Percentiles rank a stretch among this genome's conserved stretches.
Conservation (phyloP, 2,329 filamentous ascomycete species). For the Alternaria angustiovoidea region DNA sequence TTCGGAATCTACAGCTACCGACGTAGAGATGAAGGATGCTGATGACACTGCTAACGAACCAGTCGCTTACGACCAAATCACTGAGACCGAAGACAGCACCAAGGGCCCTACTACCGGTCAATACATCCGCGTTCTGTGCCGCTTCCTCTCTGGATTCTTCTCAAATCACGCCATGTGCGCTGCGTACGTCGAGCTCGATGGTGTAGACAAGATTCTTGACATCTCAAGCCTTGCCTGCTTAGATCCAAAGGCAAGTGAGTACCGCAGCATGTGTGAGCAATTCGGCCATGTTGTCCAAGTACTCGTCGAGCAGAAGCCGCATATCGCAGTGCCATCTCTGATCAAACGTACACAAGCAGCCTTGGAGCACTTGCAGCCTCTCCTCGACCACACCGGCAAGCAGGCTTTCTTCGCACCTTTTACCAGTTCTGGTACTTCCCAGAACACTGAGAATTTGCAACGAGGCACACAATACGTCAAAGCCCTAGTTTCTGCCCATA, state of each 20-base stretch:
- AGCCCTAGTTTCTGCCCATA: constrained; percentile 78
- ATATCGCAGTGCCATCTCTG: constrained; percentile 82
- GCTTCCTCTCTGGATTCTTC: constrained; percentile 81
- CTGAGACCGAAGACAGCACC: constrained; percentile 60
- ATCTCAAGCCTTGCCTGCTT: constrained; percentile 84
- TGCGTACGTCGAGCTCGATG: constrained; percentile 79
- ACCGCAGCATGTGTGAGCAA: constrained; percentile 67
- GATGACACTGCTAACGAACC: constrained; percentile 24
- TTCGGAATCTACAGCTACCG: constrained; percentile 21
- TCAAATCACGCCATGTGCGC: constrained; percentile 75
- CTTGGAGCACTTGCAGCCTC: constrained; percentile 71
- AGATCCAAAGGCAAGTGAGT: constrained; percentile 73
- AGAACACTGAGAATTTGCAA: constrained; percentile 51
- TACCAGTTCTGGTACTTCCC: constrained; percentile 41
- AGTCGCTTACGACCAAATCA: constrained; percentile 49
- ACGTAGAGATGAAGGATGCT: constrained; percentile 72
- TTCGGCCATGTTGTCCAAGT: constrained; percentile 78
- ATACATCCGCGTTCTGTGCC: constrained; percentile 79
- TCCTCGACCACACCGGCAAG: constrained; percentile 63
- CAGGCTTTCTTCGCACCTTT: constrained; percentile 76
- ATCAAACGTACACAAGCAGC: constrained; percentile 76
- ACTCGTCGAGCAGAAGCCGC: constrained; percentile 80
- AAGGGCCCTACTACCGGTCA: constrained; percentile 63
- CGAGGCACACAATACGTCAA: constrained; percentile 82
- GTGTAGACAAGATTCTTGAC: constrained; percentile 83